Base-by-base conservation (phyloP, 345 rosid genomes). In the Erucastrum elatum region DNA sequence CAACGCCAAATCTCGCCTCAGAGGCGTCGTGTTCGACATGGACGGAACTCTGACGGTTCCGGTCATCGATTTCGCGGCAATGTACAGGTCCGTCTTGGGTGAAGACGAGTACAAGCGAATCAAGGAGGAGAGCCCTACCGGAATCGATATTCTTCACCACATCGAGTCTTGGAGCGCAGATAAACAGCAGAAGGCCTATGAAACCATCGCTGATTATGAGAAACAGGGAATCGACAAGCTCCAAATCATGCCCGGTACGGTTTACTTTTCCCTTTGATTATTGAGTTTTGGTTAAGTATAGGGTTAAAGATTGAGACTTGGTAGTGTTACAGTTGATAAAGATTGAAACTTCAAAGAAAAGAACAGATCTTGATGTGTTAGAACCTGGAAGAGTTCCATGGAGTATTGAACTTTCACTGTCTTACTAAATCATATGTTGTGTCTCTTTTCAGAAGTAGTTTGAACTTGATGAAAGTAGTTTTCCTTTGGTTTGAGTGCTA, bases 1-100 rank as follows among this genome's bases (percentile, higher is more conserved):
- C 3, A 49, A 77, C 55, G n/a, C 85, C 17, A 86, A 85, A 78
- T 0, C 89, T 35, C 91, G 88, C 44, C 83, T 87, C 3, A 82
- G 90, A 41, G 91, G 95, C 17, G 85, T 90, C 64, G 90, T 90
- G 11, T 90, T 90, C 81, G 91, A 90, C 78, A 89, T 90, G 96
- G 98, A 94, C 78, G 94, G 97, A 39, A 94, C 98, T 71, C 86
- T 94, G 53, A 94, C 95, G 16, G 90, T 92, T 49, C 97, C 97
- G n/a, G 92, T 78, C 60, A 94, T 94, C 77, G 97, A 94, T 76
- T 94, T 94, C 84, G 80, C 93, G 0, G 87, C 97, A 75, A 94
- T 94, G 98, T 90, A 92, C 87, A 85, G 77, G 77, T 79, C 88
- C 70, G 97, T 94, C 21, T 94, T 94, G 6, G 97, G 97, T 17